Percentiles rank a stretch among this genome's conserved stretches.
Evolutionary conservation across 2,329 filamentous ascomycete species (phyloP).

Genomic region (Cryphonectria carpinicola): DNA sequence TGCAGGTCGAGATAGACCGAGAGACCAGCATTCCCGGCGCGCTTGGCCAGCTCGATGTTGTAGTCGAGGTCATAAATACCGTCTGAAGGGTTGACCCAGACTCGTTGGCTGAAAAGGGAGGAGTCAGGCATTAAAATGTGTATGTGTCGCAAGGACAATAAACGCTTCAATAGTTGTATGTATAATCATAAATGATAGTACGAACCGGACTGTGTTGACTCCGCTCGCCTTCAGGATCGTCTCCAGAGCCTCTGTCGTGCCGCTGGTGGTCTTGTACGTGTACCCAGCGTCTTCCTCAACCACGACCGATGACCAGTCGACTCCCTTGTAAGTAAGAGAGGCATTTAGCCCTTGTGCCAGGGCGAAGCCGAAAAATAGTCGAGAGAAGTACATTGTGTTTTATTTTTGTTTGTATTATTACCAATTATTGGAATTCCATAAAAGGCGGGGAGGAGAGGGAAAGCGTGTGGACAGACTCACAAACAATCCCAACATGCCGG

Average conservation of each 20-base stretch:
- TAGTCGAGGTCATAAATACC: constrained; percentile 72
- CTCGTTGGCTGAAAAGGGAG: constrained; percentile 57
- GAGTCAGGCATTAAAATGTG: neutral
- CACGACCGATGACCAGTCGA: constrained; percentile 57
- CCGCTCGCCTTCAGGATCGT: constrained; percentile 64
- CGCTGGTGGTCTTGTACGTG: constrained; percentile 61
- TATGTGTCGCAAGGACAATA: no score
- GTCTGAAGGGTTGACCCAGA: constrained; percentile 71
- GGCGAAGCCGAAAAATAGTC: neutral
- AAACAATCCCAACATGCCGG: no score
- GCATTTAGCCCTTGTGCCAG: constrained; percentile 11
- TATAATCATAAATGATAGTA: constrained; percentile 42
- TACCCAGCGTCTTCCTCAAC: constrained; percentile 66
- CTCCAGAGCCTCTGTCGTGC: constrained; percentile 60
- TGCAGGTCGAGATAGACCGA: constrained; percentile 66
- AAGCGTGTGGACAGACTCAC: neutral
- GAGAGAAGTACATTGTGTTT: neutral
- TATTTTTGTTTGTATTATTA: neutral
- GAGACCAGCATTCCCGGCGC: constrained; percentile 65
- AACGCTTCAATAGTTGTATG: no score
- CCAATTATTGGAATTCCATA: neutral
- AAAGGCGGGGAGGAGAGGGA: neutral
- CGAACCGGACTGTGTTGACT: constrained; percentile 74
- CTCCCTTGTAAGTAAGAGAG: constrained; percentile 22
- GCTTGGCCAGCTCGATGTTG: constrained; percentile 67